Conservation (phyloP, 768 basidiomycete genomes). For the Amanita rimosa region DNA sequence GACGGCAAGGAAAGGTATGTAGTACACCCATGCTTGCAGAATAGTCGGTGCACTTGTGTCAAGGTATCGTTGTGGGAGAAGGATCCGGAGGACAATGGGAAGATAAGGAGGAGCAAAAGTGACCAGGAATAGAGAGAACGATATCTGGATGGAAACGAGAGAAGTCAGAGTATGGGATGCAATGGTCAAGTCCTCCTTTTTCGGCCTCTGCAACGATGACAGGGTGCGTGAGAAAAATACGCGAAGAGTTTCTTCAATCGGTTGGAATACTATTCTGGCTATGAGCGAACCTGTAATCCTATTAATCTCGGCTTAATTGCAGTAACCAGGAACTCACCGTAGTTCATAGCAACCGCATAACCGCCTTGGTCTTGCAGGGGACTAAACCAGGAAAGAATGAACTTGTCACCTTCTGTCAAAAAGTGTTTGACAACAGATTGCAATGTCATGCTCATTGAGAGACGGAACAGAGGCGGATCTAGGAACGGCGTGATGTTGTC, state of each 20-base stretch:
- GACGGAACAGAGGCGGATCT: constrained; percentile 33
- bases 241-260: constrained; percentile 86
- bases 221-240: constrained; percentile 76
- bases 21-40: constrained; percentile 72
- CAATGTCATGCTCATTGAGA: constrained; percentile 76
- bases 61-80: constrained; percentile 63
- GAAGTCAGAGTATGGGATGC: constrained; percentile 44
- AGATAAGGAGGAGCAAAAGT: constrained; percentile 72
- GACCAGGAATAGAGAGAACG: constrained; percentile 57
- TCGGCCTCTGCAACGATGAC: constrained; percentile 10
- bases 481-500: constrained; percentile 11
- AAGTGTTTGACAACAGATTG: constrained; percentile 92
- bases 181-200: constrained; percentile 16
- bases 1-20: constrained; percentile 80
- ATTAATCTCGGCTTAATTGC: neutral
- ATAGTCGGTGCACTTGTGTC: constrained; percentile 72
- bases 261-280: constrained; percentile 89
- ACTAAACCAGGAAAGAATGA: constrained; percentile 78
- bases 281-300: constrained; percentile 66
- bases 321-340: constrained; percentile 43
- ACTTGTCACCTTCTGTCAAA: constrained; percentile 90
- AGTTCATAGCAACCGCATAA: constrained; percentile 92
- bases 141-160: constrained; percentile 54
- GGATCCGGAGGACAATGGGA: constrained; percentile 49
- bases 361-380: constrained; percentile 85